Percentiles rank a stretch among this genome's conserved stretches.
Conservation (phyloP, 768 basidiomycete species). For the Tulasnella sp. region DNA sequence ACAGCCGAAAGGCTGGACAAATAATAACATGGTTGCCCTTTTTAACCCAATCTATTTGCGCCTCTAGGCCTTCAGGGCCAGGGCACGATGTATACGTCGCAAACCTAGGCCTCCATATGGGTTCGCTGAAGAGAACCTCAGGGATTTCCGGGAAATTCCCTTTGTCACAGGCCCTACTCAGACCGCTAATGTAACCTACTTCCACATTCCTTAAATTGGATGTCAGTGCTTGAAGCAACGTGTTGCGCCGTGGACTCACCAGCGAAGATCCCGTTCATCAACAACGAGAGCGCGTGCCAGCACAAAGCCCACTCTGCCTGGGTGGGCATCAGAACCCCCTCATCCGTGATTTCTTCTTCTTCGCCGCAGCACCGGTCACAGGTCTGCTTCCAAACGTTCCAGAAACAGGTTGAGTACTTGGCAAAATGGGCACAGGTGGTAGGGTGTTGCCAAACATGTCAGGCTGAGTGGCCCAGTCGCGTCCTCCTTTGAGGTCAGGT, state of each 20-base stretch:
- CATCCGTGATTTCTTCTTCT: not conserved
- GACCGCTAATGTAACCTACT: not conserved
- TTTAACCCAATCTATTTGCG: conserved; percentile 10
- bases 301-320: too few relatives aligned
- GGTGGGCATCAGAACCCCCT: not conserved
- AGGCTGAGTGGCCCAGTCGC: not conserved
- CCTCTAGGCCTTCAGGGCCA: conserved; percentile 9
- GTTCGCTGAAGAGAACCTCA: not conserved
- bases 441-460: not conserved
- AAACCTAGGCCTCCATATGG: not conserved
- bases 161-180: not conserved
- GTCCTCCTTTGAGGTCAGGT: not conserved
- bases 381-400: not conserved
- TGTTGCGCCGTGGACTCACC: not conserved
- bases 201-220: not conserved
- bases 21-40: conserved; percentile 5
- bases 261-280: not conserved
- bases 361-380: not conserved
- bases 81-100: not conserved
- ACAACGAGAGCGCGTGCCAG: not conserved
- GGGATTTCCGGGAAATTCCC: not conserved
- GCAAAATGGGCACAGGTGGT: not conserved
- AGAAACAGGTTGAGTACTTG: not conserved
- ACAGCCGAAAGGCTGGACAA: not conserved
- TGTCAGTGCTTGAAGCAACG: not conserved